Evolutionary conservation across 768 basidiomycete species (phyloP), one percentile per base, ranked within the genome.

Genomic region (Candolleomyces efflorescens): DNA sequence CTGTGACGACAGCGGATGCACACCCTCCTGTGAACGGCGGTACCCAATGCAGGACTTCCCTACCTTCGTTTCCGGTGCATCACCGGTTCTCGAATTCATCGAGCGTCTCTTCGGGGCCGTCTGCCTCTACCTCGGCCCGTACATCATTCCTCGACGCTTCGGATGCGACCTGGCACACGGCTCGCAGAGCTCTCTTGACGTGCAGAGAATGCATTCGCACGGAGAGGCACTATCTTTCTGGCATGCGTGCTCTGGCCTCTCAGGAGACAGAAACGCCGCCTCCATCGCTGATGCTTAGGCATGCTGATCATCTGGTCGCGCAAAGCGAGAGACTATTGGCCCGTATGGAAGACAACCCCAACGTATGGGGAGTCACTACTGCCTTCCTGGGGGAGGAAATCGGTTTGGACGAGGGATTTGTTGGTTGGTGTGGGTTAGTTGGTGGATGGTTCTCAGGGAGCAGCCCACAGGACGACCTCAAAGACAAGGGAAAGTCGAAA

Each of bases 301-400:
- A 87, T 60, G 70, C 84, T 13, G 80, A 75, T 17, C 75, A 73
- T 7, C 77, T 89, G 11, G 72, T 84, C 37, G 63, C 66, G 17
- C 80, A 75, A 18, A 87, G 85, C 26, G 75, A 81, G 53, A 68
- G 68, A 17, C 71, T 87, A 43, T 61, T 85, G n/a, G 69, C 68
- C 18, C 69, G 70, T n/a, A 77, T 86, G 65, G 76, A 82, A 36
- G 64, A 64, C 27, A 85, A 88, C 54, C 87, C 86, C 13, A 86
- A 84, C 45, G 83, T 83, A 2, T 80, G 78, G 74, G 87, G 87
- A 9, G 81, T 88, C 27, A 80, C 84, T 11, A 73, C 77, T 5
- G 82, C 87, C 6, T 85, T 89, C 60, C 70, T 87, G 23, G 69
- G 75, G 0, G 74, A 71, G 49, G 78, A 84, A 63, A 75, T 79